Conservation (phyloP, 1,139 yeast genomes). For the Magnusiomyces suaveolens region DNA sequence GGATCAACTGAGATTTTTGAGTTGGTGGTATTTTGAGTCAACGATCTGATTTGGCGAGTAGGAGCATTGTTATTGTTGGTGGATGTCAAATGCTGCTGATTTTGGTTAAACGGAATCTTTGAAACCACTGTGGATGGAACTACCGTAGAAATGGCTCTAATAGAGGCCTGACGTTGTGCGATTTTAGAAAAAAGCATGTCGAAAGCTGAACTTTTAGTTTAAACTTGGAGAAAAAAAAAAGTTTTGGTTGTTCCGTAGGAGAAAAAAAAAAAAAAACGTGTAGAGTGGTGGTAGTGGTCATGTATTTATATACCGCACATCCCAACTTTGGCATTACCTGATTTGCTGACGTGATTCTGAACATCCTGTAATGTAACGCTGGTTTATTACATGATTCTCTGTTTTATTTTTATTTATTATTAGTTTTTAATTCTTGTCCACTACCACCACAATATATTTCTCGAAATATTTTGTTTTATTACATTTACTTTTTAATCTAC, state of each 20-base stretch:
- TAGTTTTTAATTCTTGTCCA: neutral
- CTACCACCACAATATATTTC: neutral
- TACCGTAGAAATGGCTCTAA: slow-evolving; percentile 14
- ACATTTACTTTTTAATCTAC: neutral
- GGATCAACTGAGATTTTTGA: neutral
- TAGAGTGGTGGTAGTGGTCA: neutral
- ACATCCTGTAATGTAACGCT: neutral
- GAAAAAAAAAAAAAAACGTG: neutral
- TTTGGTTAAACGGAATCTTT: slow-evolving; percentile 7
- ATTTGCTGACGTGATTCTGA: neutral
- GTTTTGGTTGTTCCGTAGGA: neutral
- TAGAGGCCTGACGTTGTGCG: slow-evolving; percentile 15
- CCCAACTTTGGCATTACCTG: neutral
- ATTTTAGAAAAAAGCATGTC: slow-evolving; percentile 14
- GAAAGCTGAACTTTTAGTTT: neutral
- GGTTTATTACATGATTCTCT: neutral
- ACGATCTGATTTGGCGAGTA: slow-evolving; percentile 11
- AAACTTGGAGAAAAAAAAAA: too few species aligned
- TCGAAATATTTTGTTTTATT: neutral
- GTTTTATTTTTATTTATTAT: neutral
- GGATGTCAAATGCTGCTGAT: neutral
- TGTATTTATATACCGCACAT: neutral
- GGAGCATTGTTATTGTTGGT: neutral
- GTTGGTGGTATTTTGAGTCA: neutral
- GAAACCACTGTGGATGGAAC: slow-evolving; percentile 11